Evolutionary conservation across 179 eudicot genomes (phyloP).

Genomic region (Silene coronaria): DNA sequence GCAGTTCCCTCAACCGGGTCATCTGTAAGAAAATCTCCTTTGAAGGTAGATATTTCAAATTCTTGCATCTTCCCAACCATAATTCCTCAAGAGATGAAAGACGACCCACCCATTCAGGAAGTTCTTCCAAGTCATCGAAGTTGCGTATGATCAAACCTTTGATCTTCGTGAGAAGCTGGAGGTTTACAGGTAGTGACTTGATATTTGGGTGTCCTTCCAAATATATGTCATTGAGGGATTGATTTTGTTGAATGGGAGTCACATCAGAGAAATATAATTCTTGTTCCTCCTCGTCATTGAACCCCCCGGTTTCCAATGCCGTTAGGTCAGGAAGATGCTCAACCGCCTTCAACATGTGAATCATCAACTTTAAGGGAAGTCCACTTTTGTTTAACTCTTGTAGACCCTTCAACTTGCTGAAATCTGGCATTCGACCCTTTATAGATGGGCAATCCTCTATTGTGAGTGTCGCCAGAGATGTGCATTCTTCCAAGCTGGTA

Average conservation of each 20-base stretch:
- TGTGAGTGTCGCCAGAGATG: not conserved
- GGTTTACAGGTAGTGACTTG: slow-evolving; percentile 5
- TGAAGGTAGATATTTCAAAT: slow-evolving; percentile 16
- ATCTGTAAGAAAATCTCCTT: not conserved
- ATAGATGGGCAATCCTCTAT: not conserved
- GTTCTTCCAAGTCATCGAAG: slow-evolving; percentile 1
- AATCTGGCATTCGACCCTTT: not conserved
- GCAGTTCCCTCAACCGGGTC: not conserved
- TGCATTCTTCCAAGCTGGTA: not conserved
- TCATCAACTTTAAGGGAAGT: not conserved
- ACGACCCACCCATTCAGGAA: slow-evolving; percentile 15
- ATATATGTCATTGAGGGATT: not conserved
- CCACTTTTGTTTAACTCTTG: not conserved
- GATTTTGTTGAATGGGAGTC: not conserved
- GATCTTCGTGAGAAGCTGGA: not conserved
- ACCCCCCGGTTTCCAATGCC: not conserved
- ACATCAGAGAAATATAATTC: not conserved
- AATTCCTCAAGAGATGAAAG: slow-evolving; percentile 11
- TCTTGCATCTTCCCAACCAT: not conserved
- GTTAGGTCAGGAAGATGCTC: not conserved
- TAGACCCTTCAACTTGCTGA: not conserved
- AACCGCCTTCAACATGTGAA: not conserved
- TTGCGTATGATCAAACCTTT: not conserved
- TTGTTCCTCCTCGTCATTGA: not conserved
- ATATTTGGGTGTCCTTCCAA: not conserved